Evolutionary conservation across 1,284 basidiomycete genomes (phyloP).

Genomic region (Ceratobasidium sp.): DNA sequence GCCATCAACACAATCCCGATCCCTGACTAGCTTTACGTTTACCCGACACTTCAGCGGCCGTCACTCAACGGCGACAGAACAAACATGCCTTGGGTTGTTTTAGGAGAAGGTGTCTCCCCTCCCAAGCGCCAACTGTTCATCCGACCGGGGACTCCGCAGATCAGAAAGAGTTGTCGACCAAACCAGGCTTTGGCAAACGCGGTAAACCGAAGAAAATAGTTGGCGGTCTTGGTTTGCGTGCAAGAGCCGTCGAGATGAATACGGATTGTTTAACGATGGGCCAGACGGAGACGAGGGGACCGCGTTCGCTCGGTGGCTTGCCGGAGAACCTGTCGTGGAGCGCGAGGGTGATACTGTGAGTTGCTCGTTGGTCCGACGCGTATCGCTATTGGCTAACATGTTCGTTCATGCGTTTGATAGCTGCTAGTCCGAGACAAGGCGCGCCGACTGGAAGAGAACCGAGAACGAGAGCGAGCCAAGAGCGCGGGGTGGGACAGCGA

Average conservation of each 20-base stretch:
- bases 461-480: slow-evolving; percentile 29
- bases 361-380: background rate
- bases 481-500: slow-evolving; percentile 43
- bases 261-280: slow-evolving; percentile 36
- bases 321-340: slow-evolving; percentile 38
- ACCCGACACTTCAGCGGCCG: slow-evolving; percentile 30
- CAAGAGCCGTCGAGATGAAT: slow-evolving; percentile 24
- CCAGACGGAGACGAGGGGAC: slow-evolving; percentile 42
- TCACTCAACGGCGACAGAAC: slow-evolving; percentile 31
- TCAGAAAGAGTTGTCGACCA: background rate
- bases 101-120: slow-evolving; percentile 36
- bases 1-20: slow-evolving; percentile 21
- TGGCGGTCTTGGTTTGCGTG: slow-evolving; percentile 26
- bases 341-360: slow-evolving; percentile 28
- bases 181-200: background rate
- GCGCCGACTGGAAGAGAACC: background rate
- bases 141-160: slow-evolving; percentile 9
- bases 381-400: no score
- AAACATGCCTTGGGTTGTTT: slow-evolving; percentile 33
- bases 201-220: slow-evolving; percentile 19
- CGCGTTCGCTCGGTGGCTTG: slow-evolving; percentile 35
- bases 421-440: slow-evolving; percentile 32
- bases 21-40: background rate
- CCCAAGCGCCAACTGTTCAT: slow-evolving; percentile 25
- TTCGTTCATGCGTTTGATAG: slow-evolving; percentile 10